Evolutionary conservation across 1,284 basidiomycete species (phyloP), one percentile per base, ranked within the genome.

Genomic region (Cutaneotrichosporon sp.): DNA sequence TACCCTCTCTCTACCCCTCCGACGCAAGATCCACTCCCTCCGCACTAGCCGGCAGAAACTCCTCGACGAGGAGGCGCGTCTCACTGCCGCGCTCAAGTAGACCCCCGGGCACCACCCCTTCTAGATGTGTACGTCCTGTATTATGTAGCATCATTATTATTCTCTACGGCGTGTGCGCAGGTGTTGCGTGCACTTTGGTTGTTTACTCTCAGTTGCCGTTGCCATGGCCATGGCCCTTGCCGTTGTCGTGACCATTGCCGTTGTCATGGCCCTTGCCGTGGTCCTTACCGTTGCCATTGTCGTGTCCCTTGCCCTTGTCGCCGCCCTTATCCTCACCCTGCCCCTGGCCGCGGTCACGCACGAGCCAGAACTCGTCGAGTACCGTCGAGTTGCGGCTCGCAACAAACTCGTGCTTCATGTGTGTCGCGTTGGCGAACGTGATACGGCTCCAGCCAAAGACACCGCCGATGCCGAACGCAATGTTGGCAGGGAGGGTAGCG

Each of bases 41-140:
- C 63, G 63, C 55, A 64, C 61, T 18, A 72, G 68, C 54, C 48
- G 73, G 37, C 65, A 71, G 46, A 58, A 64, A 54, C 51, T 74
- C 46, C 68, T 73, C 61, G 63, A 62, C 56, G 73, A 76, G 56
- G 50, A 60, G 46, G 64, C 51, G 36, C 60, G 61, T 46, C 49
- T 75, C 52, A 12, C 26, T 15, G 54, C 22, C 14, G 20, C 44
- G 36, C 1, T 45, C n/a, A 22, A n/a, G 23, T 30, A 30, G 7
- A 30, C 26, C 26, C 26, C n/a, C n/a, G n/a, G n/a, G n/a, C n/a
- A n/a, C n/a, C n/a, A n/a, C n/a, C n/a, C n/a, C n/a, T n/a, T n/a
- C n/a, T 33, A 26, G n/a, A 22, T 17, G 10, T 17, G 35, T 4
- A 46, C n/a, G 13, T 10, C 15, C 13, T 46, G 26, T 17, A 45